These are phyloP conservation scores for Penicillium angulare DNA, from an alignment of 495 filamentous ascomycete species.

Conservation along the genomic window DNA sequence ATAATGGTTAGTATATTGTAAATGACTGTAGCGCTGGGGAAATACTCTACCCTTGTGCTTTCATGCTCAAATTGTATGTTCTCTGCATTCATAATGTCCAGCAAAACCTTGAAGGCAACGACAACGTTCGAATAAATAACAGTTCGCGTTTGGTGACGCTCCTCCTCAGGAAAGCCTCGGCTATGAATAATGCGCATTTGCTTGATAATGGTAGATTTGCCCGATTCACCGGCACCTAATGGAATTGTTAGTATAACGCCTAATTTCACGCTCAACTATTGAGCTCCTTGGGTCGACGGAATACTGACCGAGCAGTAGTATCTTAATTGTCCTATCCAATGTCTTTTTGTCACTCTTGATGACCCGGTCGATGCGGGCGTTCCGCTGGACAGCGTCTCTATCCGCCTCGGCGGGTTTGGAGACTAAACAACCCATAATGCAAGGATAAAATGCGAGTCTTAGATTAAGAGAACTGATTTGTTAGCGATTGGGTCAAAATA, in stretches of 20 bases:
- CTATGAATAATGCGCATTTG: conserved; percentile 99
- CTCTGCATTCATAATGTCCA: conserved; percentile 91
- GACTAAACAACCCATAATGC: conserved; percentile 45
- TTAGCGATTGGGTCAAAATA: neutral
- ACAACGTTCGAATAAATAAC: conserved; percentile 94
- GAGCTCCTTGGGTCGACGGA: neutral
- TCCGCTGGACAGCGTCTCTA: conserved; percentile 41
- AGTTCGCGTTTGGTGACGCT: conserved; percentile 88
- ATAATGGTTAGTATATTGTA: conserved; percentile 7
- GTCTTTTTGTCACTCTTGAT: conserved; percentile 81
- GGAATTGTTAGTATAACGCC: conserved; percentile 7
- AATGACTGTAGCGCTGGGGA: neutral
- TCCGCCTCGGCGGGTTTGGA: conserved; percentile 43
- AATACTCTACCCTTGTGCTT: conserved; percentile 64
- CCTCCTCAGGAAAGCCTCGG: conserved; percentile 84
- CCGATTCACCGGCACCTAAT: conserved; percentile 91
- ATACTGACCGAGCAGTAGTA: conserved; percentile 69
- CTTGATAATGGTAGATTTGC: conserved; percentile 97
- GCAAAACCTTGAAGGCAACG: conserved; percentile 81
- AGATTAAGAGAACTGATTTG: neutral
- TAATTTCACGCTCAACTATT: neutral
- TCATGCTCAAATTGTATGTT: conserved; percentile 69
- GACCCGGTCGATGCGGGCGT: conserved; percentile 68
- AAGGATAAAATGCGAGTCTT: neutral
- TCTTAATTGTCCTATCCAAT: conserved; percentile 76